Percentiles rank a stretch among this genome's conserved stretches.
These are phyloP conservation scores for Kazachstania bromeliacearum DNA, from an alignment of 805 yeast species.

Conservation along the genomic window DNA sequence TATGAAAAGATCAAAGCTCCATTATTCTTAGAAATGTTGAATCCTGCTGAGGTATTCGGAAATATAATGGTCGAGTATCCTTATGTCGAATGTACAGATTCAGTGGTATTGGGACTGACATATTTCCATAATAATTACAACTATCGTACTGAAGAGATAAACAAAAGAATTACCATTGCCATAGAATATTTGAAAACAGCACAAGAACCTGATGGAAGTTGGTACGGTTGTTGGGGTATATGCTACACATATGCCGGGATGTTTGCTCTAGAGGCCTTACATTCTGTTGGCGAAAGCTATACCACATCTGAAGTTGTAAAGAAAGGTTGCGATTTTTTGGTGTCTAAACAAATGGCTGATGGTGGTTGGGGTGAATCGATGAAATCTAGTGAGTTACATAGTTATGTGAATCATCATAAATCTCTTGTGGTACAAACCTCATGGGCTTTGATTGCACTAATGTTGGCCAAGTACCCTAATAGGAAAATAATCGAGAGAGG, in stretches of 20 bases:
- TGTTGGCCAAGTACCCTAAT: slow-evolving; percentile 76
- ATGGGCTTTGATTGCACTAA: slow-evolving; percentile 80
- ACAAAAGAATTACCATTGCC: slow-evolving; percentile 63
- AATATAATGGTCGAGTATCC: slow-evolving; percentile 98
- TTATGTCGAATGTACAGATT: slow-evolving; percentile 96
- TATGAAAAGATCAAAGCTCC: slow-evolving; percentile 84
- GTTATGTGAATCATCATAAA: slow-evolving; percentile 54
- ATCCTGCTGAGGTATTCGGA: slow-evolving; percentile 97
- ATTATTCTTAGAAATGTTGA: slow-evolving; percentile 61
- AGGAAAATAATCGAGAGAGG: slow-evolving; percentile 53
- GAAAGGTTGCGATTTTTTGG: slow-evolving; percentile 79
- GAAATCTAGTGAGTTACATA: slow-evolving; percentile 75
- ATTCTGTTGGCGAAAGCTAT: slow-evolving; percentile 58
- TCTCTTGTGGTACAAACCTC: slow-evolving; percentile 83
- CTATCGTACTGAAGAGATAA: slow-evolving; percentile 59
- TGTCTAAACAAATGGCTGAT: slow-evolving; percentile 63
- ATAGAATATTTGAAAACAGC: slow-evolving; percentile 56
- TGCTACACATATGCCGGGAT: slow-evolving; percentile 93
- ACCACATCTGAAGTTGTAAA: slow-evolving; percentile 50
- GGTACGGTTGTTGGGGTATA: slow-evolving; percentile 99
- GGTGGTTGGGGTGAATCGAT: slow-evolving; percentile 98
- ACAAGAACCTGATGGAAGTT: slow-evolving; percentile 78
- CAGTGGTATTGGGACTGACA: slow-evolving; percentile 80
- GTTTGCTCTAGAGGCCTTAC: slow-evolving; percentile 93
- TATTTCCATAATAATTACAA: slow-evolving; percentile 59